Evolutionary conservation across 139 green algal species (phyloP).

Genomic region (Nannochloris sp.): DNA sequence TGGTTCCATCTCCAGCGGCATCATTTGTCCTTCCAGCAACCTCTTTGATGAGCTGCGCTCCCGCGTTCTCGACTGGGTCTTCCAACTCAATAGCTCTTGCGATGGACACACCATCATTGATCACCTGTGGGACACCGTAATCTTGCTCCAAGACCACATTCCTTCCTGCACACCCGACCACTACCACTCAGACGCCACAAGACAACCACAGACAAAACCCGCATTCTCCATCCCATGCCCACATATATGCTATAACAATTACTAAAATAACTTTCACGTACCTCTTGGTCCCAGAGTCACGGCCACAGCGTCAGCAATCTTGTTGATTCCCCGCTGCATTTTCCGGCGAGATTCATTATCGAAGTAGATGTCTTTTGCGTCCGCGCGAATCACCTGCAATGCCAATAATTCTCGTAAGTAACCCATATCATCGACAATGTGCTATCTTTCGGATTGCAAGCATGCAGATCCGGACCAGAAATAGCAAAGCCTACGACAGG

Average conservation of each 20-base stretch:
- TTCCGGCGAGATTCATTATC: slow-evolving; percentile 72
- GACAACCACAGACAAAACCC: slow-evolving; percentile 11
- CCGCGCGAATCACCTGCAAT: slow-evolving; percentile 58
- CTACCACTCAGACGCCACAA: slow-evolving; percentile 1
- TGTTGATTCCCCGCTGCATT: slow-evolving; percentile 95
- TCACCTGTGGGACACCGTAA: slow-evolving; percentile 91
- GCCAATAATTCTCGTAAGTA: neutral
- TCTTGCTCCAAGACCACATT: slow-evolving; percentile 96
- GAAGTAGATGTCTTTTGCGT: slow-evolving; percentile 95
- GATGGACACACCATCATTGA: slow-evolving; percentile 98
- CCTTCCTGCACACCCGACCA: slow-evolving; percentile 51
- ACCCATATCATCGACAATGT: slow-evolving; percentile 3
- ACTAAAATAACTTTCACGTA: slow-evolving; percentile 25
- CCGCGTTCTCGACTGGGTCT: slow-evolving; percentile 92
- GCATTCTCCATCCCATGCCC: neutral
- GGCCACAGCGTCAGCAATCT: slow-evolving; percentile 91
- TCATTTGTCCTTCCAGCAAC: slow-evolving; percentile 93
- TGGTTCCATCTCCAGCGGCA: slow-evolving; percentile 92
- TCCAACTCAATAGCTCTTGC: slow-evolving; percentile 90
- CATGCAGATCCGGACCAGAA: neutral
- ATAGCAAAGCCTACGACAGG: neutral
- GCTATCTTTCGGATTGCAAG: neutral
- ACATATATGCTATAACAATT: too few relatives aligned
- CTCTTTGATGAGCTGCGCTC: slow-evolving; percentile 96
- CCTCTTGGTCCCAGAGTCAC: slow-evolving; percentile 92